Conservation (phyloP, 352 stramenopile species). For the Globisporangium paddicum region DNA sequence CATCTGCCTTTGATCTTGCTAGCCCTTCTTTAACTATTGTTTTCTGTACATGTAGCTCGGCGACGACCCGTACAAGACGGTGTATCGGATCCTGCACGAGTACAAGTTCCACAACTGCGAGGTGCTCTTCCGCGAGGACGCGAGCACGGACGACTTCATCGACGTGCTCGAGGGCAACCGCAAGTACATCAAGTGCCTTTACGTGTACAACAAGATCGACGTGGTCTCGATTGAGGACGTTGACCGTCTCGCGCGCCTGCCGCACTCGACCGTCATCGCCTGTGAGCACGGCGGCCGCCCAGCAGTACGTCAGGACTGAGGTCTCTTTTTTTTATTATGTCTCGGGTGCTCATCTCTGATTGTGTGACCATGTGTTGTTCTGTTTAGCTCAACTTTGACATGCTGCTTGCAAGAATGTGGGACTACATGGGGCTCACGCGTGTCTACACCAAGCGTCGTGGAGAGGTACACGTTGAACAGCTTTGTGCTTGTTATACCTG, state of each 20-base stretch:
- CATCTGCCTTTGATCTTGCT: no score
- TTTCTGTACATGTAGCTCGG: conserved; percentile 39
- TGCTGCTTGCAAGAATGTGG: conserved; percentile 85
- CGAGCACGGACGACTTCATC: conserved; percentile 97
- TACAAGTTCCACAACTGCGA: conserved; percentile 99
- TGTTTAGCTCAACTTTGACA: conserved; percentile 96
- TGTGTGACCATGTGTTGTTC: conserved; percentile 1
- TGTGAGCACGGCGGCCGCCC: conserved; percentile 79
- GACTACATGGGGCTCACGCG: conserved; percentile 89
- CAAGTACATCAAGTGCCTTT: conserved; percentile 99
- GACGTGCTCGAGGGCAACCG: conserved; percentile 98
- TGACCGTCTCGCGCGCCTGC: conserved; percentile 93
- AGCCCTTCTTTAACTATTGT: neutral
- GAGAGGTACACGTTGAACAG: conserved; percentile 45
- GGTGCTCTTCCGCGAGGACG: conserved; percentile 96
- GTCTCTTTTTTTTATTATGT: neutral
- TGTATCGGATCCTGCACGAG: conserved; percentile 92
- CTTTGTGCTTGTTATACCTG: neutral
- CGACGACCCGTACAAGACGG: conserved; percentile 84
- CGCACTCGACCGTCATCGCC: conserved; percentile 96
- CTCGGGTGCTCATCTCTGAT: neutral
- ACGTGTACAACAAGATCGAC: conserved; percentile 99
- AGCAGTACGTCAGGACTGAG: conserved; percentile 32
- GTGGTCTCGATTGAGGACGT: conserved; percentile 99
- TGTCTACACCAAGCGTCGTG: conserved; percentile 87